Evolutionary conservation across 2,329 filamentous ascomycete species (phyloP).

Genomic region (Graphilbum fragrans): DNA sequence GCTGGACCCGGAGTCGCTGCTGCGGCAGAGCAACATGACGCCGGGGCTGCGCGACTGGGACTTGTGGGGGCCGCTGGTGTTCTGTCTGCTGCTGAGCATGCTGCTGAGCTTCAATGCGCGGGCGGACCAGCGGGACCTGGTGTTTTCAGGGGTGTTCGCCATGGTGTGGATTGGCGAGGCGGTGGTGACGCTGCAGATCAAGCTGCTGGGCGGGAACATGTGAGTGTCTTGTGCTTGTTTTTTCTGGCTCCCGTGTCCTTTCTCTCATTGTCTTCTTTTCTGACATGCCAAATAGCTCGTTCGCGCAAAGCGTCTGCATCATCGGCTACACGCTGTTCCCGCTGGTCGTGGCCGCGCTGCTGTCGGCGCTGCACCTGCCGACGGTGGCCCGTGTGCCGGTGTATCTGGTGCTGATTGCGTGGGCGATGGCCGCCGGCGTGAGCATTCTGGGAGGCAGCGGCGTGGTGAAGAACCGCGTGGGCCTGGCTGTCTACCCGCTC

Average conservation of each 20-base stretch:
- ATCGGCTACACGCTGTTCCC: conserved; percentile 98
- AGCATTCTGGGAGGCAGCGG: conserved; percentile 94
- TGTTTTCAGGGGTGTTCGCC: conserved; percentile 94
- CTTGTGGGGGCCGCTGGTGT: conserved; percentile 92
- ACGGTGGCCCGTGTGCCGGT: conserved; percentile 79
- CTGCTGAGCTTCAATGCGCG: conserved; percentile 75
- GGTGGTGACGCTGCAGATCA: conserved; percentile 95
- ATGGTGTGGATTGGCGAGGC: conserved; percentile 96
- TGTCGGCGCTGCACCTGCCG: conserved; percentile 72
- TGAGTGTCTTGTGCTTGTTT: conserved; percentile 33
- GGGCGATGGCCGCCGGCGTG: conserved; percentile 90
- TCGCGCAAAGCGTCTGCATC: conserved; percentile 94
- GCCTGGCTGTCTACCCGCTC: conserved; percentile 85
- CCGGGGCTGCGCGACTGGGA: conserved; percentile 93
- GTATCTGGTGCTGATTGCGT: conserved; percentile 76
- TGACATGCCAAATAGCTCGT: conserved; percentile 52
- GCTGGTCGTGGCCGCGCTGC: conserved; percentile 79
- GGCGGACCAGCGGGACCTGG: conserved; percentile 68
- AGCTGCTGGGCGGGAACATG: conserved; percentile 93
- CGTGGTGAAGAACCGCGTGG: conserved; percentile 88
- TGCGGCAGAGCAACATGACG: conserved; percentile 61
- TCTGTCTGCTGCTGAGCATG: conserved; percentile 79
- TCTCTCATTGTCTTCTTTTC: background rate
- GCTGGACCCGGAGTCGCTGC: conserved; percentile 49
- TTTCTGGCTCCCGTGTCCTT: background rate